Evolutionary conservation across 768 basidiomycete species (phyloP), one percentile per base, ranked within the genome.

Genomic region (Boletus huronensis): DNA sequence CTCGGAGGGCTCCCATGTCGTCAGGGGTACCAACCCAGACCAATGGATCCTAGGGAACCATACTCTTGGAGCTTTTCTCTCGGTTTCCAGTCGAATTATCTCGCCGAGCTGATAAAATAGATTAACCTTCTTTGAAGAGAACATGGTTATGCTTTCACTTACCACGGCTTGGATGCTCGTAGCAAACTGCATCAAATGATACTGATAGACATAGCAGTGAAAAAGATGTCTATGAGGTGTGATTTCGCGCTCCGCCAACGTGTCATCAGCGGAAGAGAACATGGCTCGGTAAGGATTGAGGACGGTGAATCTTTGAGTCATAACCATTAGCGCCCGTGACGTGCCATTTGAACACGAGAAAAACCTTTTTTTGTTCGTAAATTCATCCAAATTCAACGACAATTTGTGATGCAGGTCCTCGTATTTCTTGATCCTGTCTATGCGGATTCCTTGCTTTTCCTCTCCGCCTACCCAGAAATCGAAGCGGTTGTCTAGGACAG

Each of bases 141-240:
- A 13, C 14, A 19, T 5, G 3, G 4, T n/a, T 2, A 50, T n/a
- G 3, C 7, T 25, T 21, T 17, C 34, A 58, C 76, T 19, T 41
- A 80, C 79, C 53, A 73, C 47, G 7, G 69, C 69, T n/a, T 64
- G 58, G 5, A 77, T 52, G 11, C 64, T 56, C 9, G 56, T 52
- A 3, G 71, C 64, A 56, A 79, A 77, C 13, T 65, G 69, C 64
- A 77, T 74, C 47, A 77, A 59, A 54, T 80, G 79, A 50, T 74
- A 79, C 56, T 91, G 86, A 64, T 87, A 90, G 28, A 87, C 79
- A 60, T 85, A 90, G 47, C 84, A 87, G 52, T 88, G 74, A 60
- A 91, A 91, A 8, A 91, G 72, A 64, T 84, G 82, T 38, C 83
- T 80, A 68, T 90, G 88, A 0, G 83, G 80, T 0, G 81, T 82